Percentiles rank a stretch among this genome's conserved stretches.
phyloP scores from a whole-genome alignment of 2,329 filamentous ascomycete genomes.

The Aulographum hederae region DNA sequence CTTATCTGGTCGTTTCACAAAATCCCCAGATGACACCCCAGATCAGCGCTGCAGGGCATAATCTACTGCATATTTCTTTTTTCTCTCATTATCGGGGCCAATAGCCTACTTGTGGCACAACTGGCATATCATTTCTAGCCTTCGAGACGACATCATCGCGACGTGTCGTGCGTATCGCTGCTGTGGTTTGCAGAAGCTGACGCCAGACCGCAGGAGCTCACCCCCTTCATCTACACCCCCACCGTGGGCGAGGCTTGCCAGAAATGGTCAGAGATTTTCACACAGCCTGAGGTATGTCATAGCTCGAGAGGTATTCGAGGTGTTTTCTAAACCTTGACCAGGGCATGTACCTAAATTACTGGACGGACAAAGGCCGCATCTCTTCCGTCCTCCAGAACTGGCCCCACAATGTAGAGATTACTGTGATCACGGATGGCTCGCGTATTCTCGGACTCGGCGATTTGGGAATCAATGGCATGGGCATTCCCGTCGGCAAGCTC shows the following conservation, averaged over 20 bases:
- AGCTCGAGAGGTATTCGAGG: no score
- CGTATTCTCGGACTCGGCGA: slow-evolving; percentile 86
- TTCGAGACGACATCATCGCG: no score
- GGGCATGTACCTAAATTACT: slow-evolving; percentile 87
- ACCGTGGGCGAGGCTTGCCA: slow-evolving; percentile 93
- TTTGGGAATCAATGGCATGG: slow-evolving; percentile 91
- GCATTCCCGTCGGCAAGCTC: slow-evolving; percentile 93
- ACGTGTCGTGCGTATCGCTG: no score
- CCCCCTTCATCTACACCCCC: slow-evolving; percentile 73
- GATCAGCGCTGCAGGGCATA: no score
- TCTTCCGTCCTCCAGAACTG: slow-evolving; percentile 81
- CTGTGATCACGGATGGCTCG: slow-evolving; percentile 89
- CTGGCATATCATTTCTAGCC: slow-evolving; percentile 12
- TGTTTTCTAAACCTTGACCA: no score
- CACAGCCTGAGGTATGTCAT: slow-evolving; percentile 87
- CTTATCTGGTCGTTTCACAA: no score
- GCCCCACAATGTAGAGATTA: slow-evolving; percentile 89
- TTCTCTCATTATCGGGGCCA: no score
- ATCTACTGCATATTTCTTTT: no score
- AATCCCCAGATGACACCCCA: no score
- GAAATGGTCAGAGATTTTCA: slow-evolving; percentile 91
- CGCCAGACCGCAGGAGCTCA: slow-evolving; percentile 58
- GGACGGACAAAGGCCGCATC: slow-evolving; percentile 83
- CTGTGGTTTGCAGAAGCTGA: no score
- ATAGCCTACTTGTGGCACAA: neutral